Conservation (phyloP, 768 basidiomycete species). For the Amanita exitialis region DNA sequence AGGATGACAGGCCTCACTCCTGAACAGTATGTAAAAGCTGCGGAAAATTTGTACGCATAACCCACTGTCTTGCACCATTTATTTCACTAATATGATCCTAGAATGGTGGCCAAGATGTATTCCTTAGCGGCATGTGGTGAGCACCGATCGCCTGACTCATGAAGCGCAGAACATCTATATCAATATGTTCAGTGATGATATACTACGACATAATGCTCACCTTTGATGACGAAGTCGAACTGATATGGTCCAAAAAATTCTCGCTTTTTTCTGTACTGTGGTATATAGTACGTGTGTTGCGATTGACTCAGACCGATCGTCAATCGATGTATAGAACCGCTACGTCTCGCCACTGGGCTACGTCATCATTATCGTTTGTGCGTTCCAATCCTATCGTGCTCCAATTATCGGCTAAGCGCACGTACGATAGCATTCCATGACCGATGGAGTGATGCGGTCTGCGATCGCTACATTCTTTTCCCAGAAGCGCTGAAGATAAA, state of each 20-base stretch:
- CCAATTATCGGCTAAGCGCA: background rate
- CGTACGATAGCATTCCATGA: slow-evolving; percentile 20
- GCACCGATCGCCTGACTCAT: background rate
- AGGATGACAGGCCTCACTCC: slow-evolving; percentile 4
- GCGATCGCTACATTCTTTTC: slow-evolving; percentile 22
- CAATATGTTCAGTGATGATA: slow-evolving; percentile 18
- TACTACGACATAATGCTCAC: slow-evolving; percentile 27
- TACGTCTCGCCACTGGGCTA: slow-evolving; percentile 26
- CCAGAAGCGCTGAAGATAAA: slow-evolving; percentile 25
- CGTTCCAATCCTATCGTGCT: slow-evolving; percentile 5
- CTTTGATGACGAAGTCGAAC: slow-evolving; percentile 24
- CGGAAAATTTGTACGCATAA: slow-evolving; percentile 11
- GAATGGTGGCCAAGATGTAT: slow-evolving; percentile 26
- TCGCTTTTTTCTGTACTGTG: slow-evolving; percentile 20
- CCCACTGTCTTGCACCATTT: background rate
- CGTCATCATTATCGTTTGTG: slow-evolving; percentile 25
- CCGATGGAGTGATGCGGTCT: slow-evolving; percentile 22
- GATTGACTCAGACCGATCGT: no score
- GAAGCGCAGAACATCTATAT: background rate
- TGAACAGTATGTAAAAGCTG: slow-evolving; percentile 9
- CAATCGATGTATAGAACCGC: slow-evolving; percentile 18
- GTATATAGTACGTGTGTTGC: slow-evolving; percentile 15
- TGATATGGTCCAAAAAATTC: slow-evolving; percentile 21
- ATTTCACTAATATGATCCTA: slow-evolving; percentile 5
- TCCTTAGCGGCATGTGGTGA: slow-evolving; percentile 27